phyloP scores from a whole-genome alignment of 345 rosid species.

The Euphorbia pulcherrima region DNA sequence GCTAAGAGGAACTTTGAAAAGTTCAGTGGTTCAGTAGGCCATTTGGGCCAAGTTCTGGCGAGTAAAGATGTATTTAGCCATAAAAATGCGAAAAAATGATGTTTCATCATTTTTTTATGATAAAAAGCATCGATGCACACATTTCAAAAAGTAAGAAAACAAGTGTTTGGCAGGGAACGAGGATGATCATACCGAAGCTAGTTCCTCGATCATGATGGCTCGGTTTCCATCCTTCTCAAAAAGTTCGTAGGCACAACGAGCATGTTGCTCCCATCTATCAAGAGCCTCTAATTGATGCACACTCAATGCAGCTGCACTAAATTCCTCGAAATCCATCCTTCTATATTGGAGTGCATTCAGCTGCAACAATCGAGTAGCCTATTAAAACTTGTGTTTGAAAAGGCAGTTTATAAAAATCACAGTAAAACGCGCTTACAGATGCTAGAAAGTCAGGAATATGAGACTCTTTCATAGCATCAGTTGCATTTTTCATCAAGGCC shows the following conservation, averaged over 20 bases:
- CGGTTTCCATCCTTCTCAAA: slow-evolving; percentile 98
- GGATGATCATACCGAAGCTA: slow-evolving; percentile 65
- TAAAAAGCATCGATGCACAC: neutral
- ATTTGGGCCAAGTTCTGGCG: too few species aligned
- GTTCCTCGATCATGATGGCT: slow-evolving; percentile 83
- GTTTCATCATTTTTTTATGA: too few species aligned
- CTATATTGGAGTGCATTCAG: slow-evolving; percentile 80
- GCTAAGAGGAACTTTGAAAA: too few species aligned
- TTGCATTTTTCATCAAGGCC: slow-evolving; percentile 83
- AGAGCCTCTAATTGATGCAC: slow-evolving; percentile 92
- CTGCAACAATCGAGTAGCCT: slow-evolving; percentile 32
- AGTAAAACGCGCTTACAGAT: slow-evolving; percentile 46
- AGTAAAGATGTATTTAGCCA: too few species aligned
- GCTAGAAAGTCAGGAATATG: slow-evolving; percentile 78
- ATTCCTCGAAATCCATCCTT: slow-evolving; percentile 92
- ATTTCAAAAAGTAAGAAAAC: neutral
- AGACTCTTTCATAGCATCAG: slow-evolving; percentile 93
- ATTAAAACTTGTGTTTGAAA: neutral
- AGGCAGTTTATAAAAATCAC: neutral
- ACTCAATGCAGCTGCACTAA: slow-evolving; percentile 87
- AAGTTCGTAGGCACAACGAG: slow-evolving; percentile 79
- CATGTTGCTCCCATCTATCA: slow-evolving; percentile 90
- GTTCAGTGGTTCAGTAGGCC: too few species aligned
- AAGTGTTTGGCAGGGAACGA: neutral
- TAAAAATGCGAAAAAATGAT: neutral